Evolutionary conservation across 2,329 filamentous ascomycete genomes (phyloP), one percentile per base, ranked within the genome.

Genomic region (Chrysosporium queenslandicum): DNA sequence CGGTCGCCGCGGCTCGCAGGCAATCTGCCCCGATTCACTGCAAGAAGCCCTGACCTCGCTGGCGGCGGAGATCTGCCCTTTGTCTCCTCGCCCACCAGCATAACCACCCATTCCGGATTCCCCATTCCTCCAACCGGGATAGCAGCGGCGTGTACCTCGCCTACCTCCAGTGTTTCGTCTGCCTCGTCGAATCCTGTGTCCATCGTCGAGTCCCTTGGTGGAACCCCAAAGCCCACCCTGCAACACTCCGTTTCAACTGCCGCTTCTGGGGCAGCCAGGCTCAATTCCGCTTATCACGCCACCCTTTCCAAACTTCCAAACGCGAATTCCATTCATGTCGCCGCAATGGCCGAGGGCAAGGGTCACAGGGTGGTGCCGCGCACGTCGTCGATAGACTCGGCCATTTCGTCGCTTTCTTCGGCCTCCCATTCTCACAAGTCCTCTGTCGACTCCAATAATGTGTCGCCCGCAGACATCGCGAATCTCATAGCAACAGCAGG

Each of bases 321-420:
- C 25, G 58, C 62, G 45, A 64, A 59, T 55, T 40, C 53, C 20
- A 45, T 49, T 48, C 23, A 54, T 37, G 45, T 52, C 25, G 46
- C 55, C 29, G 40, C 50, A 14, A 50, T 54, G 43, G 45, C 50
- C n/a, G 45, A 55, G 25, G 30, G 55, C 43, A 52, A 34, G 36
- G 46, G 45, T 48, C 53, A 53, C 60, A 43, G 62, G 60, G 57
- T 58, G 46, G 70, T 74, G 60, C 80, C 83, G 52, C 82, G 90
- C 61, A 94, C 86, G 52, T 86, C 86, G 2, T 96, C 91, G 9
- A 91, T 95, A 62, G 91, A 97, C 67, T 96, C 90, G 9, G 86
- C 87, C n/a, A 85, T 94, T 43, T 95, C 91, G 1, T 80, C 81
- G 8, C 76, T 87, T 46, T 87, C 87, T 39, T 68, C 72, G 5